Evolutionary conservation across 495 filamentous ascomycete genomes (phyloP).

Genomic region (Aspergillus nidulans): DNA sequence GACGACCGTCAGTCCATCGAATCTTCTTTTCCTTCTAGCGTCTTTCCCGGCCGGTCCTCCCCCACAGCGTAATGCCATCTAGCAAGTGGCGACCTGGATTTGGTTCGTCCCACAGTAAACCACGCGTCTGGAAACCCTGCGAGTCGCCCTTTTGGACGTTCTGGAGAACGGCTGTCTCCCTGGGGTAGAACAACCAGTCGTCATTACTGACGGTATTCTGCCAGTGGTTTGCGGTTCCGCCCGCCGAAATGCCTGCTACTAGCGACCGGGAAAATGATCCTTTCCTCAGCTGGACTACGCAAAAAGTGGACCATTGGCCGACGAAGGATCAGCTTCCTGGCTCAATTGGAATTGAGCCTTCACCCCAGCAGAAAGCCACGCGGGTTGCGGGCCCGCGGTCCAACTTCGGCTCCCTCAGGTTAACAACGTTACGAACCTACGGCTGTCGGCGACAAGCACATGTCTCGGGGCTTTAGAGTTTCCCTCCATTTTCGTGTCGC

Average conservation of each 20-base stretch:
- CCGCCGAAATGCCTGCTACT: not conserved
- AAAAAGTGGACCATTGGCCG: not conserved
- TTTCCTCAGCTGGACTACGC: not conserved
- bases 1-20: slow-evolving; percentile 13
- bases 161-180: not conserved
- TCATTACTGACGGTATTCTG: not conserved
- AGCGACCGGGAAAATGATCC: not conserved
- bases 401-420: not conserved
- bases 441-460: slow-evolving; percentile 8
- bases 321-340: slow-evolving; percentile 4
- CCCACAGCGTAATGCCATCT: slow-evolving; percentile 8
- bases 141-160: not conserved
- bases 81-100: slow-evolving; percentile 8
- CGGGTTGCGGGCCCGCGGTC: slow-evolving; percentile 4
- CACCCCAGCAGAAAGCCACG: slow-evolving; percentile 11
- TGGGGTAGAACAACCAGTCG: not conserved
- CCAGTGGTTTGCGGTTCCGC: not conserved
- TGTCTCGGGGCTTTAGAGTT: slow-evolving; percentile 5
- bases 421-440: not conserved
- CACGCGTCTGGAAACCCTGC: not conserved
- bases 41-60: slow-evolving; percentile 9
- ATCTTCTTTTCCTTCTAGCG: slow-evolving; percentile 37
- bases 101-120: slow-evolving; percentile 9
- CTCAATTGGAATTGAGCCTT: slow-evolving; percentile 10
- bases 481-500: not conserved